These are phyloP conservation scores for Pluteus cervinus DNA, from an alignment of 768 basidiomycete species.

Conservation along the genomic window DNA sequence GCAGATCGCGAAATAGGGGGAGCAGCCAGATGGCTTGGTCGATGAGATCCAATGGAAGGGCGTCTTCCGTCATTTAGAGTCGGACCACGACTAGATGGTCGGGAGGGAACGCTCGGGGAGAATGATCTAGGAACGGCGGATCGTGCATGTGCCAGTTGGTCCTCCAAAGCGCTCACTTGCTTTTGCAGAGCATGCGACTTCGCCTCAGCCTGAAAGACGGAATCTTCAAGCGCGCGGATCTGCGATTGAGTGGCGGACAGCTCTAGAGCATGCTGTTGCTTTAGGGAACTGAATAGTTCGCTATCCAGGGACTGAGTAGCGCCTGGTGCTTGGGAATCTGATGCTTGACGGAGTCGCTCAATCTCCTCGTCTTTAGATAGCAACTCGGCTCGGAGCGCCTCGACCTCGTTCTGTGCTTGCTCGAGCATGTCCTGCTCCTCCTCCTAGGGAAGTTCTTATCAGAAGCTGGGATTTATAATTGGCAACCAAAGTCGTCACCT, in stretches of 20 bases:
- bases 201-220: conserved; percentile 69
- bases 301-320: conserved; percentile 56
- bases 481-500: conserved; percentile 21
- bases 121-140: conserved; percentile 37
- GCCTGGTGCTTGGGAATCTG: conserved; percentile 32
- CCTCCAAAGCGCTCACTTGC: conserved; percentile 59
- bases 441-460: conserved; percentile 26
- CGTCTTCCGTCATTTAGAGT: conserved; percentile 26
- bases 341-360: conserved; percentile 45
- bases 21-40: conserved; percentile 29
- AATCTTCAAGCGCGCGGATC: conserved; percentile 70
- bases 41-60: conserved; percentile 33
- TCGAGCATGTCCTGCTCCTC: conserved; percentile 62
- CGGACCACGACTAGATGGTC: conserved; percentile 39
- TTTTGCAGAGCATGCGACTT: conserved; percentile 62
- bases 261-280: conserved; percentile 75
- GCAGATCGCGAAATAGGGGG: conserved; percentile 47
- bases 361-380: conserved; percentile 61
- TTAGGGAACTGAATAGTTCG: conserved; percentile 65
- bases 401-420: conserved; percentile 64
- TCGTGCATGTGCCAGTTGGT: conserved; percentile 49
- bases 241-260: conserved; percentile 75
- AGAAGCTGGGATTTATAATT: not conserved
- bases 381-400: conserved; percentile 60
- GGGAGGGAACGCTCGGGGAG: conserved; percentile 41